phyloP scores from a whole-genome alignment of 371 early-diverging fungal genomes.

The Dentiscutata heterogama region DNA sequence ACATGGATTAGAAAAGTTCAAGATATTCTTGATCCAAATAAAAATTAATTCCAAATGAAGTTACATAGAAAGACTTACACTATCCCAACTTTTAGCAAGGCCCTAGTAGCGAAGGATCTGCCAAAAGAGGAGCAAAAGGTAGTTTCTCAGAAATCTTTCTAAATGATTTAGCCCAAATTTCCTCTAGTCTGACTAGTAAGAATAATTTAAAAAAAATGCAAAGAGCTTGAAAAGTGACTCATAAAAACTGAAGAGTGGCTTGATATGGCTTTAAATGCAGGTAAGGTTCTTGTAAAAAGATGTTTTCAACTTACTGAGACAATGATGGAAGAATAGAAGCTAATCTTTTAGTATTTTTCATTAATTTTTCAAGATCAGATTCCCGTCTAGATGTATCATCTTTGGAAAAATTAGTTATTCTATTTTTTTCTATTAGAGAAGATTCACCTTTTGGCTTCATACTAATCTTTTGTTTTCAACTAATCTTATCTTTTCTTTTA shows the following conservation, averaged over 20 bases:
- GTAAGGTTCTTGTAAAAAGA: slow-evolving; percentile 17
- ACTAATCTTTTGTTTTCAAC: too few species aligned
- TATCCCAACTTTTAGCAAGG: not conserved
- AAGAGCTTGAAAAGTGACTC: slow-evolving; percentile 12
- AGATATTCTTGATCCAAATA: not conserved
- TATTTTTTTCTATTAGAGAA: too few species aligned
- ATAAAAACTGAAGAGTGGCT: slow-evolving; percentile 14
- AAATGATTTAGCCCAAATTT: not conserved
- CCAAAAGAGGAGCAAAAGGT: not conserved
- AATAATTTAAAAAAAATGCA: slow-evolving; percentile 11
- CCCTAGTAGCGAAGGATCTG: not conserved
- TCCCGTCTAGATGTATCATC: too few species aligned
- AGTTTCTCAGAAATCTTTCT: not conserved
- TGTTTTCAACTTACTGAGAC: not conserved
- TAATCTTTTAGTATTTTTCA: slow-evolving; percentile 28
- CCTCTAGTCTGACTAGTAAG: not conserved
- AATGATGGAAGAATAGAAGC: not conserved
- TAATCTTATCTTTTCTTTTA: too few species aligned
- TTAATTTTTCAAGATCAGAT: slow-evolving; percentile 27
- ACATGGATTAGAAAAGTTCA: not conserved
- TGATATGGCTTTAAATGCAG: slow-evolving; percentile 7
- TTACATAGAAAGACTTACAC: too few species aligned
- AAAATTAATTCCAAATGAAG: too few species aligned
- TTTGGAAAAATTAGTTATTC: too few species aligned
- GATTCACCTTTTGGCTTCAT: too few species aligned